Percentiles rank a stretch among this genome's conserved stretches.
Conservation (phyloP, 2,329 filamentous ascomycete genomes). For the Fusarium redolens region DNA sequence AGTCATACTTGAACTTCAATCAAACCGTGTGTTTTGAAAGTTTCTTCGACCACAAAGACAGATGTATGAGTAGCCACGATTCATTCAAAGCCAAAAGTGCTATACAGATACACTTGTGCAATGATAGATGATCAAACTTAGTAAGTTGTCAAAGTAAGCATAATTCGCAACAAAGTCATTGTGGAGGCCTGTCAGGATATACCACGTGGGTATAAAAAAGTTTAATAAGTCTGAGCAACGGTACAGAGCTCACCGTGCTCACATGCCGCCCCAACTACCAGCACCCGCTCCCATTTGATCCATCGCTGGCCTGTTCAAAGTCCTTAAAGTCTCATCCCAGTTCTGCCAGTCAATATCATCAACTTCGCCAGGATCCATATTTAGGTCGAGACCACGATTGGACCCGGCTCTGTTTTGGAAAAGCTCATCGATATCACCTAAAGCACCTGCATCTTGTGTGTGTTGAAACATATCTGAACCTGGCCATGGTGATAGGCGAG, state of each 20-base stretch:
- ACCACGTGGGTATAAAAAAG: background rate
- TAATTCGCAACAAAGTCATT: background rate
- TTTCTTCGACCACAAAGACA: background rate
- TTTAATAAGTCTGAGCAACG: background rate
- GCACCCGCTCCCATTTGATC: conserved; percentile 6
- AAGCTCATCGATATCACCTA: conserved; percentile 3
- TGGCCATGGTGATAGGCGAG: conserved; percentile 23
- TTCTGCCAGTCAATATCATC: conserved; percentile 37
- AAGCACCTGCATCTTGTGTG: background rate
- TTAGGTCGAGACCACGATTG: conserved; percentile 14
- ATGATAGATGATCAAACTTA: background rate
- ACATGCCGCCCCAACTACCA: conserved; percentile 37
- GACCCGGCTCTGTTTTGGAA: conserved; percentile 5
- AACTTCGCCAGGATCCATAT: conserved; percentile 31
- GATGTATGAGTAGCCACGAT: background rate
- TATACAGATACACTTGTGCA: background rate
- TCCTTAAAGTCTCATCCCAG: conserved; percentile 31
- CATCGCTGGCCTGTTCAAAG: conserved; percentile 3
- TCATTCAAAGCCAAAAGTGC: background rate
- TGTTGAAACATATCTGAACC: conserved; percentile 11
- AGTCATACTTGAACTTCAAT: background rate
- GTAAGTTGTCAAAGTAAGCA: too few species aligned
- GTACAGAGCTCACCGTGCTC: background rate
- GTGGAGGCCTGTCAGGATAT: background rate
- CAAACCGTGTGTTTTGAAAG: too few species aligned